Conservation (phyloP, 306 rosid genomes). For the Adenanthera pavonina region DNA sequence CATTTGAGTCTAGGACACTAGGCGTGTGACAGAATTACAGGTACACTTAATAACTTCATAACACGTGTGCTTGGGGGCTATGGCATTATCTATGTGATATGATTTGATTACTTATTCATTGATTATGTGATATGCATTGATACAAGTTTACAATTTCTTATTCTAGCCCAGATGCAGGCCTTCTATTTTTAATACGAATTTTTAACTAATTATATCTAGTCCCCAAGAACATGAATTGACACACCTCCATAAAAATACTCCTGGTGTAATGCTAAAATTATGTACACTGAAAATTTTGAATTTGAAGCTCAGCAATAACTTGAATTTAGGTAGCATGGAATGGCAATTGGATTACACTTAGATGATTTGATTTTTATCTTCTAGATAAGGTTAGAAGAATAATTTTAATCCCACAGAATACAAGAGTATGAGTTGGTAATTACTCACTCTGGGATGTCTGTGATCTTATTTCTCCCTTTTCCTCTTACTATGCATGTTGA, state of each 20-base stretch:
- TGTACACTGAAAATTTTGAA: background rate
- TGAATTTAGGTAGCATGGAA: background rate
- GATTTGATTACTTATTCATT: background rate
- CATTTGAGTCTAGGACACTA: too few relatives aligned
- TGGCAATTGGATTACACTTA: background rate
- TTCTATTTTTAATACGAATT: too few relatives aligned
- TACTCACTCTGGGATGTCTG: background rate
- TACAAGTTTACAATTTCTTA: background rate
- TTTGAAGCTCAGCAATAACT: background rate
- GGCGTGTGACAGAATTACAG: background rate
- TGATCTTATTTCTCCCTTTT: background rate
- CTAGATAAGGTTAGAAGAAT: background rate
- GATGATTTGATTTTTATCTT: slow-evolving; percentile 1
- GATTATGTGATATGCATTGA: background rate
- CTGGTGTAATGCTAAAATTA: background rate
- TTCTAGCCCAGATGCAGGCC: too few relatives aligned
- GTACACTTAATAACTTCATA: background rate
- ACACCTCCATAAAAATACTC: background rate
- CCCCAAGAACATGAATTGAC: background rate
- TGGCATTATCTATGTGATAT: background rate
- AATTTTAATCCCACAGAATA: background rate
- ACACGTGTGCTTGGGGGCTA: background rate
- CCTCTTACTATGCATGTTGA: background rate
- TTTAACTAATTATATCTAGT: too few relatives aligned
- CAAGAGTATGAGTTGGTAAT: too few relatives aligned